Base-by-base conservation (phyloP, 2,329 filamentous ascomycete species). In the Ceratocystis ficicola region DNA sequence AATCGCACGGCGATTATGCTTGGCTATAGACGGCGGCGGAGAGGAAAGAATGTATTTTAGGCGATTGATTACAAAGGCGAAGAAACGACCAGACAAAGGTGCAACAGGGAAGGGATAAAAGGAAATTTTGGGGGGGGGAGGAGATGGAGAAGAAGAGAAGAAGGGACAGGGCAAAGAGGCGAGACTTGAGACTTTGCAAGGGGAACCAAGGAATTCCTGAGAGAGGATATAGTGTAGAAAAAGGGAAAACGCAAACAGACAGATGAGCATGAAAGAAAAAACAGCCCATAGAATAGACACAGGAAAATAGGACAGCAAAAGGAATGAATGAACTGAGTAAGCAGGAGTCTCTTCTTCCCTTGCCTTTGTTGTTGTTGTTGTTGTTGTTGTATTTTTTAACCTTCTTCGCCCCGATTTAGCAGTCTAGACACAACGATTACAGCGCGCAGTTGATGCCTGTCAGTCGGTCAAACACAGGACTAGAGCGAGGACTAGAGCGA, bases 1-100 rank as follows among this genome's bases (percentile, higher is more conserved):
- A 55, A 22, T 55, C n/a, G 50, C 50, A 55, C 50, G 50, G 50
- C 50, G 50, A 25, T 55, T 28, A 62, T 46, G 59, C 59, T 48
- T 7, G 20, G n/a, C 17, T 48, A 10, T 15, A 62, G 22, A 25
- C 17, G 59, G 20, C n/a, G 25, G 32, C 36, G 22, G 25, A n/a
- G n/a, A 36, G 6, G 57, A 61, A 32, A 44, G 20, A 44, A 55
- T 48, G 20, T 48, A 55, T 55, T 55, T 55, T 25, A 6, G 50
- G 50, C 20, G 50, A 55, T 25, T 25, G 25, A 55, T 52, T 20
- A 52, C n/a, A 52, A 52, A 52, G n/a, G 4, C n/a, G 22, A 52
- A n/a, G n/a, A 52, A 25, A 52, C n/a, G 48, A 7, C n/a, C 20
- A 55, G n/a, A 28, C 50, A 55, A 55, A 55, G 20, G 5, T 15